Evolutionary conservation across 2,329 filamentous ascomycete species (phyloP).

Genomic region (Coniochaeta hoffmannii): DNA sequence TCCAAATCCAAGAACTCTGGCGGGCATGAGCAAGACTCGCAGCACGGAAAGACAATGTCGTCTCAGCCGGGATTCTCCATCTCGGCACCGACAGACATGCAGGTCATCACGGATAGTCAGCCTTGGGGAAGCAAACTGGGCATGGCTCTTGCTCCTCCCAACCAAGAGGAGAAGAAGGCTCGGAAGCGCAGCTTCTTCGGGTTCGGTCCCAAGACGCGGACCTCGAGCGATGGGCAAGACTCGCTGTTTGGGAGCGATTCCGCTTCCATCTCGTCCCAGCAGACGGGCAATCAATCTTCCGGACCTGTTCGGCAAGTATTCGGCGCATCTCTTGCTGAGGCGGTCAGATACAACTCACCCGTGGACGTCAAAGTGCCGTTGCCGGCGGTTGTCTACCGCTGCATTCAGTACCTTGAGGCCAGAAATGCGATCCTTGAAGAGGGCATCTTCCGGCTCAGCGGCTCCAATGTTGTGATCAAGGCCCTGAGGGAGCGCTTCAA

Average conservation of each 20-base stretch:
- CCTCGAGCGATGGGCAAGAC: slow-evolving; percentile 52
- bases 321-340: slow-evolving; percentile 76
- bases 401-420: slow-evolving; percentile 82
- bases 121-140: slow-evolving; percentile 77
- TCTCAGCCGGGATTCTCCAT: slow-evolving; percentile 48
- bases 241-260: slow-evolving; percentile 43
- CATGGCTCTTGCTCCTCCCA: slow-evolving; percentile 36
- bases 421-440: slow-evolving; percentile 81
- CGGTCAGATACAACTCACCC: slow-evolving; percentile 73
- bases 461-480: slow-evolving; percentile 94
- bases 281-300: slow-evolving; percentile 33
- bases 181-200: slow-evolving; percentile 76
- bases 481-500: slow-evolving; percentile 89
- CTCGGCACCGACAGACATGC: slow-evolving; percentile 76
- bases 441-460: slow-evolving; percentile 92
- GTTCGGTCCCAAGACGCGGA: slow-evolving; percentile 53
- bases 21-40: slow-evolving; percentile 21
- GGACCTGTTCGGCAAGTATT: slow-evolving; percentile 67
- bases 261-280: slow-evolving; percentile 29
- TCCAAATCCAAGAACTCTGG: slow-evolving; percentile 28
- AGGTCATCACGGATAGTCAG: slow-evolving; percentile 75
- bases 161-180: slow-evolving; percentile 65
- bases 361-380: slow-evolving; percentile 66
- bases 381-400: slow-evolving; percentile 90
- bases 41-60: slow-evolving; percentile 28